Percentiles rank a stretch among this genome's conserved stretches.
These are phyloP conservation scores for Candida neerlandica DNA, from an alignment of 1,139 yeast species.

Conservation along the genomic window DNA sequence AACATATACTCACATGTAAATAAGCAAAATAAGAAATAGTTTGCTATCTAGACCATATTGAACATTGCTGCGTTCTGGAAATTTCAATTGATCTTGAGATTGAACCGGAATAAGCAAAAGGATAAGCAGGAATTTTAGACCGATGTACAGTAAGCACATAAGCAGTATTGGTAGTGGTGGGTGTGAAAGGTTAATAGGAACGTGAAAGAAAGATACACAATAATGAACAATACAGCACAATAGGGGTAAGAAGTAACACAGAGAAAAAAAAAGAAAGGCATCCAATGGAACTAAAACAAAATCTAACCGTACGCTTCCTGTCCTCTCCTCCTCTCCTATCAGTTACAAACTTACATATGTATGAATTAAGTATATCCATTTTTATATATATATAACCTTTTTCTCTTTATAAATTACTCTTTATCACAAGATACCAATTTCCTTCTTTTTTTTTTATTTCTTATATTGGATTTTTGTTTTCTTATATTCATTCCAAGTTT, in stretches of 20 bases:
- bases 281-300: no score
- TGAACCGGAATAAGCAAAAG: neutral
- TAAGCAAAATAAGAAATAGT: no score
- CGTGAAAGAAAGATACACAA: no score
- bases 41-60: no score
- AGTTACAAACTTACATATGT: no score
- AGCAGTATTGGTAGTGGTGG: no score
- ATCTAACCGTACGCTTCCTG: neutral
- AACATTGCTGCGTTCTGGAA: neutral
- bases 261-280: neutral
- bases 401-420: no score
- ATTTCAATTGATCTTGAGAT: neutral
- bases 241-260: neutral
- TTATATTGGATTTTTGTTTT: neutral
- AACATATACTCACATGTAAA: neutral
- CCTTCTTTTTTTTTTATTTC: neutral
- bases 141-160: neutral
- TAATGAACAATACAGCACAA: no score
- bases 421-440: constrained; percentile 5
- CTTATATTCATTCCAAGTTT: neutral
- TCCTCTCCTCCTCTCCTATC: no score
- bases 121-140: neutral
- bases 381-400: constrained; percentile 3
- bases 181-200: no score
- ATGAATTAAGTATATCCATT: no score